Evolutionary conservation across 2,329 filamentous ascomycete species (phyloP).

Genomic region (Curvularia verruculosa): DNA sequence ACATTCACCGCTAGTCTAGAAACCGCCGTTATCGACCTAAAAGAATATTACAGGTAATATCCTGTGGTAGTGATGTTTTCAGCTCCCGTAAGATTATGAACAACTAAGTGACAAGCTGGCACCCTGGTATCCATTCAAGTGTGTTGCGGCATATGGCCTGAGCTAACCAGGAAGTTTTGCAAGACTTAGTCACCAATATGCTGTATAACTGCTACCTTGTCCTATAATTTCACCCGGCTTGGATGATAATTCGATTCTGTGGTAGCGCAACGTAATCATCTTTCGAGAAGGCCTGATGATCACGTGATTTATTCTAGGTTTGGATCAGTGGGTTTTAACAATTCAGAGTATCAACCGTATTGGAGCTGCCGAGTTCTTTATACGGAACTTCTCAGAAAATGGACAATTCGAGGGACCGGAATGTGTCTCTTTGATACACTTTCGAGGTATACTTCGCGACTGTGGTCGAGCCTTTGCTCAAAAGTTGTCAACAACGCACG

Average conservation of each 20-base stretch:
- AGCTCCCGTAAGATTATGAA: not conserved
- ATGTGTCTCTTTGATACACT: too few relatives aligned
- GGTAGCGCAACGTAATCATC: not conserved
- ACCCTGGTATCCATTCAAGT: not conserved
- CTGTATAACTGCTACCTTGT: not conserved
- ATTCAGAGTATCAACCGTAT: too few relatives aligned
- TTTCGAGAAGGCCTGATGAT: not conserved
- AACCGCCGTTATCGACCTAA: not conserved
- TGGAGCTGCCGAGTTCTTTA: too few relatives aligned
- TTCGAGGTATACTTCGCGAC: too few relatives aligned
- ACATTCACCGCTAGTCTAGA: not conserved
- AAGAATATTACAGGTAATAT: not conserved
- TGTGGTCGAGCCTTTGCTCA: too few relatives aligned
- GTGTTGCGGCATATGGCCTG: not conserved
- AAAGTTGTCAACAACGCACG: too few relatives aligned
- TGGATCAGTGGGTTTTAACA: too few relatives aligned
- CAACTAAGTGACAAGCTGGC: not conserved
- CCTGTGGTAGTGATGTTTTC: not conserved
- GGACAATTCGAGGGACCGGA: too few relatives aligned
- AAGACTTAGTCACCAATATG: too few relatives aligned
- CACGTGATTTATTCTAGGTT: not conserved
- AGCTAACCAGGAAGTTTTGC: too few relatives aligned
- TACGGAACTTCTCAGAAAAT: too few relatives aligned
- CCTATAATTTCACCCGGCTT: not conserved
- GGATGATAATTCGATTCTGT: not conserved